A percentile compares a stretch with the other conserved stretches of the same genome.
Conservation (phyloP, 2,329 filamentous ascomycete genomes). For the Penicillium olsonii region DNA sequence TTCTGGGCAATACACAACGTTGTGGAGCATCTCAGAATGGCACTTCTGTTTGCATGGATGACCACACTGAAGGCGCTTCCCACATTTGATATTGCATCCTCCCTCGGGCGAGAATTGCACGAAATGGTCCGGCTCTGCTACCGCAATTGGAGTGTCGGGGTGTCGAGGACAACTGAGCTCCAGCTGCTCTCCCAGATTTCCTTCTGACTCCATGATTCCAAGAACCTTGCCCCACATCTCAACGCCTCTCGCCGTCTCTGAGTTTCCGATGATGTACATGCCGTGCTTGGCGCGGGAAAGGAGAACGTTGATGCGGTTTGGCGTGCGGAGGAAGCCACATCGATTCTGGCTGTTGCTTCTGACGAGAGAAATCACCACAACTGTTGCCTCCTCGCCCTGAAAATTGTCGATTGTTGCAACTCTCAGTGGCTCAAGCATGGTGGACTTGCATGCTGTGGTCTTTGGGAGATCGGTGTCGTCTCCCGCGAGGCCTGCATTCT, state of each 20-base stretch:
- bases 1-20: conserved; percentile 7
- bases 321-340: conserved; percentile 62
- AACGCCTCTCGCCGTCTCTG: conserved; percentile 10
- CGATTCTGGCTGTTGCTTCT: conserved; percentile 60
- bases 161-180: conserved; percentile 13
- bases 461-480: neutral
- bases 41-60: conserved; percentile 15
- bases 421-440: conserved; percentile 14
- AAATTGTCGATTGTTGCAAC: conserved; percentile 69
- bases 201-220: neutral
- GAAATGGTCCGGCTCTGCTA: conserved; percentile 10
- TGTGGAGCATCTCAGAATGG: conserved; percentile 10
- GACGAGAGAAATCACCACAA: conserved; percentile 66
- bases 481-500: neutral
- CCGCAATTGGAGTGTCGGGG: conserved; percentile 1
- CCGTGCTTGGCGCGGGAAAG: conserved; percentile 42
- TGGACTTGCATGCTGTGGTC: neutral
- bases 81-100: conserved; percentile 11
- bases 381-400: conserved; percentile 69
- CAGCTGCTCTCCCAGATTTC: conserved; percentile 5
- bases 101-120: conserved; percentile 11
- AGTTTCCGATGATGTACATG: conserved; percentile 15
- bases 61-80: conserved; percentile 13
- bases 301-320: conserved; percentile 66
- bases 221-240: conserved; percentile 15